phyloP scores from a whole-genome alignment of 257 asterid genomes.

The Solanum pimpinellifolium region DNA sequence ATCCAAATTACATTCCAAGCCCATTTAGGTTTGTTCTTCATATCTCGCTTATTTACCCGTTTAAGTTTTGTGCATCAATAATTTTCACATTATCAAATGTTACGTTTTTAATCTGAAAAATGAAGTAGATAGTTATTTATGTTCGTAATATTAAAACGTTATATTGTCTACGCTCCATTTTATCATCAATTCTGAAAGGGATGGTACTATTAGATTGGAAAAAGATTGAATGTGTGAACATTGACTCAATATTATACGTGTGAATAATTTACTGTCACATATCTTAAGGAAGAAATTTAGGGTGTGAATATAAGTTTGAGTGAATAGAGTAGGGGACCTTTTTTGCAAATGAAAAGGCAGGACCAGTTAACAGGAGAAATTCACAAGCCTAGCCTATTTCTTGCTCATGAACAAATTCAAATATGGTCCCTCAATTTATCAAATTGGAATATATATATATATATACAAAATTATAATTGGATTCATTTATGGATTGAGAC shows the following conservation, averaged over 20 bases:
- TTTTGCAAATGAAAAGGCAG: not conserved
- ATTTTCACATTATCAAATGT: not conserved
- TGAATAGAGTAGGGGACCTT: not conserved
- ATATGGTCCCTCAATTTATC: not conserved
- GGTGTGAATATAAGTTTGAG: not conserved
- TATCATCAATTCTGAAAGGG: not conserved
- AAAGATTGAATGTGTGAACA: not conserved
- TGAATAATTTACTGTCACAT: not conserved
- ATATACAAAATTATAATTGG: not conserved
- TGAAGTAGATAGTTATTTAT: not conserved
- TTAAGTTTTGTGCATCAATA: not conserved
- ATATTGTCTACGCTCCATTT: not conserved
- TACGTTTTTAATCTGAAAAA: not conserved
- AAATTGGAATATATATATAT: too few relatives aligned
- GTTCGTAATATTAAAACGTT: not conserved
- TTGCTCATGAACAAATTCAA: not conserved
- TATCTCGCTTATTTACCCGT: not conserved
- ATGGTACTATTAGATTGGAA: not conserved
- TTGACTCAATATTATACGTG: not conserved
- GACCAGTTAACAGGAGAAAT: not conserved
- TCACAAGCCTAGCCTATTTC: not conserved
- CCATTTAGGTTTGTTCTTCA: not conserved
- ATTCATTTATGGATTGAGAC: not conserved
- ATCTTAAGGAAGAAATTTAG: not conserved
- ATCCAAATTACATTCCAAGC: not conserved